Base-by-base conservation (phyloP, 2,329 filamentous ascomycete species). In the Arthrobotrys iridis region DNA sequence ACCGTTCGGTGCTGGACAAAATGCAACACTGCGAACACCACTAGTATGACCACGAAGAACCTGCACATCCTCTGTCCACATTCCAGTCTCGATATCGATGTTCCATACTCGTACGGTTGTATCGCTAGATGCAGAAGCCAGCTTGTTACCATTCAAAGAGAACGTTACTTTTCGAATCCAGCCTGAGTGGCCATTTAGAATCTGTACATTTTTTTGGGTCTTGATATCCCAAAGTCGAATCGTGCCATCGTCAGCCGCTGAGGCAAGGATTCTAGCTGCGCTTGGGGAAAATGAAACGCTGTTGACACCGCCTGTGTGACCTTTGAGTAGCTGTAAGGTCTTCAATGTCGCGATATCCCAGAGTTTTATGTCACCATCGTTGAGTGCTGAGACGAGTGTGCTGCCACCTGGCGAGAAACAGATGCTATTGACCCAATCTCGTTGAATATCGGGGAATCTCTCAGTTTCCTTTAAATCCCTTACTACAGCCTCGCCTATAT, bases 221-320 rank as follows among this genome's bases (percentile, higher is more conserved):
- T n/a, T n/a, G n/a, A 48, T 3, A 48, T 48, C 45, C 45, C 45
- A 48, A 10, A 48, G 45, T 22, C 26, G 22, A 24, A 48, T 48
- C 8, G 45, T 48, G 5, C 20, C 10, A 48, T 48, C 45, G 13
- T 24, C n/a, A 15, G 50, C 30, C n/a, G 30, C 95, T 45, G 95
- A 95, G 5, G 95, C 95, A n/a, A n/a, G n/a, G 35, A 99, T 94
- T 80, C 91, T 96, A 79, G 94, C 92, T 88, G 22, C 43, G 15
- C 52, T 26, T 15, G 59, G 59, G 6, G 26, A 71, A 18, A 64
- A 71, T 30, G 35, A 18, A 8, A 70, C 30, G 22, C 55, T 4
- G 24, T 33, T 92, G 77, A 99, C 26, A 10, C 5, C 5, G 1
- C 20, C 22, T 4, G 24, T 40, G 22, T 73, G 62, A 10, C 67